These are phyloP conservation scores for Avena insularis DNA, from an alignment of 176 grass and related monocot species.

Conservation along the genomic window DNA sequence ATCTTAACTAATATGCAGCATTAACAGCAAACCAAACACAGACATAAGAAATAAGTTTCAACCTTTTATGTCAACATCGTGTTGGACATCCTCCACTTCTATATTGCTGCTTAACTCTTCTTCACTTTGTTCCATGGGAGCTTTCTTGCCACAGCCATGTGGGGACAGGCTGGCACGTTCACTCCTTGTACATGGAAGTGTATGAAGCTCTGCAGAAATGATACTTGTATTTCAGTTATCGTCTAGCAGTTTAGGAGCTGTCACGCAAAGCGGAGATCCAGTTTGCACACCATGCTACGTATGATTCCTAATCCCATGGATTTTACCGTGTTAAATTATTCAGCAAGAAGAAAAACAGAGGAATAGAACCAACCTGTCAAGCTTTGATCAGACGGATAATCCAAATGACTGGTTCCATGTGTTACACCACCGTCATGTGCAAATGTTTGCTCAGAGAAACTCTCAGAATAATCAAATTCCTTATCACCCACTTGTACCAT, in stretches of 20 bases:
- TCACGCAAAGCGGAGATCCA: background rate
- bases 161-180: slow-evolving; percentile 26
- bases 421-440: slow-evolving; percentile 8
- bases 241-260: background rate
- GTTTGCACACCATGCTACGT: background rate
- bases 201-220: slow-evolving; percentile 33
- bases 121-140: slow-evolving; percentile 34
- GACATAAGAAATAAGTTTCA: background rate
- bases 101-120: slow-evolving; percentile 29
- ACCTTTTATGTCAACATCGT: slow-evolving; percentile 30
- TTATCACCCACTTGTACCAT: background rate
- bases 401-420: slow-evolving; percentile 14
- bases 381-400: slow-evolving; percentile 30
- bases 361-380: slow-evolving; percentile 39
- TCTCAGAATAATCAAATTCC: slow-evolving; percentile 31
- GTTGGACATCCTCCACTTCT: slow-evolving; percentile 21
- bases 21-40: slow-evolving; percentile 18
- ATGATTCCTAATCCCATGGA: background rate
- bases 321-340: slow-evolving; percentile 13
- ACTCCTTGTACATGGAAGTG: background rate
- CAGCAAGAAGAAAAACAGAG: slow-evolving; percentile 1
- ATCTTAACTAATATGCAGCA: slow-evolving; percentile 22
- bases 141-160: slow-evolving; percentile 7
- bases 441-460: slow-evolving; percentile 7
- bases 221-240: background rate